A percentile compares a stretch with the other conserved stretches of the same genome.
phyloP scores from a whole-genome alignment of 495 filamentous ascomycete genomes.

The Trichoderma gamsii region DNA sequence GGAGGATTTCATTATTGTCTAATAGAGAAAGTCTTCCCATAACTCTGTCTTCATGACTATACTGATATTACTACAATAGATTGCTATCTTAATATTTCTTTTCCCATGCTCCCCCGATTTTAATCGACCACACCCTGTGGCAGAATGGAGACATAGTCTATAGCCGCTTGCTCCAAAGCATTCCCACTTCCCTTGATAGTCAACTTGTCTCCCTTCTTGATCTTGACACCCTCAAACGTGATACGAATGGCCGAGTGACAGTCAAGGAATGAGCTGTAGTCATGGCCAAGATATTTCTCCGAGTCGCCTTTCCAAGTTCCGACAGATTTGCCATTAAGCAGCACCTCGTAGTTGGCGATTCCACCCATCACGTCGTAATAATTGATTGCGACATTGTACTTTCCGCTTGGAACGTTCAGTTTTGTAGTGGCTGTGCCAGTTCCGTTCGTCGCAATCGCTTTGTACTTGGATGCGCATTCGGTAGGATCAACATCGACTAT shows the following conservation, averaged over 20 bases:
- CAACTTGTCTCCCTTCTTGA: slow-evolving; percentile 50
- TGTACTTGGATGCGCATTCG: slow-evolving; percentile 44
- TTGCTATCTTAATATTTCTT: not conserved
- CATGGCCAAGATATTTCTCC: slow-evolving; percentile 52
- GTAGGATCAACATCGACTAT: slow-evolving; percentile 41
- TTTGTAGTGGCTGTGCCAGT: slow-evolving; percentile 43
- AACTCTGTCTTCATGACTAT: no score
- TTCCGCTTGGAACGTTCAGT: slow-evolving; percentile 44
- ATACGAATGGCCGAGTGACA: slow-evolving; percentile 58
- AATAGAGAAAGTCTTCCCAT: not conserved
- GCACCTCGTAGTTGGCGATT: slow-evolving; percentile 46
- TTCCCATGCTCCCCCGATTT: not conserved
- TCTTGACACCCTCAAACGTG: slow-evolving; percentile 46
- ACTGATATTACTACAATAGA: not conserved
- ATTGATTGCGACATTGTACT: slow-evolving; percentile 58
- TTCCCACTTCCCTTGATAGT: slow-evolving; percentile 55
- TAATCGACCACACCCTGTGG: slow-evolving; percentile 57
- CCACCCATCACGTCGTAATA: slow-evolving; percentile 60
- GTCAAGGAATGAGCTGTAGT: slow-evolving; percentile 51
- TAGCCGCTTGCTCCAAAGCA: slow-evolving; percentile 54
- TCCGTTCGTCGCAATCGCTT: slow-evolving; percentile 39
- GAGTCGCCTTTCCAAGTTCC: slow-evolving; percentile 54
- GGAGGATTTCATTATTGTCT: not conserved
- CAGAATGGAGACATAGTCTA: slow-evolving; percentile 62
- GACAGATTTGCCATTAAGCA: slow-evolving; percentile 44